phyloP scores from a whole-genome alignment of 306 rosid species.

The Glycine tomentella region DNA sequence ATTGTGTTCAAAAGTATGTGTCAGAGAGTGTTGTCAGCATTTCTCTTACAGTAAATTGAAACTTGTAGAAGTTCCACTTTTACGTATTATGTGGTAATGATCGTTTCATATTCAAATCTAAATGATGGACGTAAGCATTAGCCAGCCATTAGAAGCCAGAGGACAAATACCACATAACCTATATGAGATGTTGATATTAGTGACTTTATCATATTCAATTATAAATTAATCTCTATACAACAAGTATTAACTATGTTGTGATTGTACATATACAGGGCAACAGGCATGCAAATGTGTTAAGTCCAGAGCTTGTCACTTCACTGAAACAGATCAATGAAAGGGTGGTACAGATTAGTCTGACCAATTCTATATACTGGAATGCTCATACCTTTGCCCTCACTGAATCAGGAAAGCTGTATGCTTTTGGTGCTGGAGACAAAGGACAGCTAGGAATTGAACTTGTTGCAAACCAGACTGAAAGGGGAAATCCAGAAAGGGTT shows the following conservation, averaged over 20 bases:
- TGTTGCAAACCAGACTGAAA: constrained; percentile 72
- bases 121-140: too few species aligned
- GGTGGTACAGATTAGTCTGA: constrained; percentile 90
- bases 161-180: too few species aligned
- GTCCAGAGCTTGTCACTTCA: constrained; percentile 79
- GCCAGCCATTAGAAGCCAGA: too few species aligned
- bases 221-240: too few species aligned
- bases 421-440: constrained; percentile 95
- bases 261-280: constrained; percentile 63
- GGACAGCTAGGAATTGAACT: constrained; percentile 92
- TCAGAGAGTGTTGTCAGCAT: too few species aligned
- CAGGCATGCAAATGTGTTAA: constrained; percentile 68
- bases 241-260: background rate
- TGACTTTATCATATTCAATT: too few species aligned
- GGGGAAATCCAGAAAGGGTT: constrained; percentile 80
- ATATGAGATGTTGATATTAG: too few species aligned
- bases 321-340: constrained; percentile 76
- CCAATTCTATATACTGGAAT: constrained; percentile 88
- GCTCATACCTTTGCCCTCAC: constrained; percentile 98
- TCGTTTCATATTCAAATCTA: too few species aligned
- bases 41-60: too few species aligned
- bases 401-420: constrained; percentile 86
- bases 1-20: too few species aligned
- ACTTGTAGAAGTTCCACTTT: too few species aligned
- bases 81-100: too few species aligned